Base-by-base conservation (phyloP, 371 early-diverging fungal genomes). In the Syncephalastrum racemosum region DNA sequence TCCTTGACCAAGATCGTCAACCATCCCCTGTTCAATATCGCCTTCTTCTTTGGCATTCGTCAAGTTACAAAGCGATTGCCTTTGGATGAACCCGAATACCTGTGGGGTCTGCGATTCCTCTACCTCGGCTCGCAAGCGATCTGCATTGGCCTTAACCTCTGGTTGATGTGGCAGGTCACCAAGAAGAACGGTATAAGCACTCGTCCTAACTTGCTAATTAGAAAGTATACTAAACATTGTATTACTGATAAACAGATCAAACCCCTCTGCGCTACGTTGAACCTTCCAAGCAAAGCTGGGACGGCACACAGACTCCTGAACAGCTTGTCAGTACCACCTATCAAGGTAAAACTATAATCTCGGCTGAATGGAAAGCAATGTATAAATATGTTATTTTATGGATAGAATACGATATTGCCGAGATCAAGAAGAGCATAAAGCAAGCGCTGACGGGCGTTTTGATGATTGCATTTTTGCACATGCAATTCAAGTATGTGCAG, bases 401-500 rank as follows among this genome's bases (percentile, higher is more conserved):
- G 1, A n/a, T 39, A 67, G 90, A 90, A 18, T 90, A 95, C 67
- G 96, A 95, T 73, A 67, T 87, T 27, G 77, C 66, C 16, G 89
- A 95, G 68, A 68, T 90, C 51, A 75, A 82, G 46, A 87, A 89
- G 67, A 65, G 74, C 41, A 66, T 88, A 54, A 90, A 87, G 61
- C 86, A 87, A 57, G 73, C 84, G 2, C 52, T 84, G 48, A 82
- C 86, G 20, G 80, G 87, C 31, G 63, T 88, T 43, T 82, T 70
- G 15, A 71, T 93, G 46, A 80, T 93, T 58, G 69, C 75, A 13
- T 82, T 89, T 48, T 77, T 95, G 68, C 90, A 95, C 73, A 82
- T 88, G 67, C 85, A 91, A 67, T 93, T 85, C 66, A 90, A 90
- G 19, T 93, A 90, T 63, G 78, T 91, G 52, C 92, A 94, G 58